Evolutionary conservation across 805 yeast species (phyloP).

Genomic region (Metschnikowia dekortorum): DNA sequence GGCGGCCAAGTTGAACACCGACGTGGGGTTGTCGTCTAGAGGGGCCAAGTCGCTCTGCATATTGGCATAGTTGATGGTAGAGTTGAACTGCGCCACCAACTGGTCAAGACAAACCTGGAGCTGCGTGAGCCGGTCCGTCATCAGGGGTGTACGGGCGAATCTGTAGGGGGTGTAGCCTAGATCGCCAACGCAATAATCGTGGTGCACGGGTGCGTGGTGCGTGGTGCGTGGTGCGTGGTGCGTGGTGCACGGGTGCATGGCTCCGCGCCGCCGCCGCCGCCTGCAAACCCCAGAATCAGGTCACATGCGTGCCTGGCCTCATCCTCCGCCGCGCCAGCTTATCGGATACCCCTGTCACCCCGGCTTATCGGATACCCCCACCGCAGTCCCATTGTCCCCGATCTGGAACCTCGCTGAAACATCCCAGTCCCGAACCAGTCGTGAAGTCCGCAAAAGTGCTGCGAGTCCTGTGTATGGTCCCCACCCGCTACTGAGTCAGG

Average conservation of each 20-base stretch:
- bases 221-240: neutral
- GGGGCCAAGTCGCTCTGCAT: slow-evolving; percentile 34
- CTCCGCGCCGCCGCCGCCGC: too few species aligned
- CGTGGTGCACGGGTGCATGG: neutral
- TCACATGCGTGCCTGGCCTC: neutral
- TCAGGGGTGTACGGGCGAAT: neutral
- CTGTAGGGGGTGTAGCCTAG: too few species aligned
- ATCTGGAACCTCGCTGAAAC: neutral
- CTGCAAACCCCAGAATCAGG: neutral
- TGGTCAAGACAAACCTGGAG: slow-evolving; percentile 84
- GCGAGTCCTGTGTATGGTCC: too few species aligned
- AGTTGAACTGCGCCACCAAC: slow-evolving; percentile 73
- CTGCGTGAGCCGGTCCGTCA: slow-evolving; percentile 89
- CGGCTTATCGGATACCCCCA: too few species aligned
- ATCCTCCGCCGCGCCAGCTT: neutral
- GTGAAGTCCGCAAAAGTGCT: neutral
- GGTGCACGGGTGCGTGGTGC: neutral
- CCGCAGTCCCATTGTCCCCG: too few species aligned
- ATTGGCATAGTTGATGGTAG: slow-evolving; percentile 67
- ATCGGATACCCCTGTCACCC: too few species aligned
- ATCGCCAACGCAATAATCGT: too few species aligned
- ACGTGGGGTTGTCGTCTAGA: slow-evolving; percentile 58
- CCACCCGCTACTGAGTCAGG: too few species aligned
- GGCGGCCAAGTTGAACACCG: slow-evolving; percentile 60
- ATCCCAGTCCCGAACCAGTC: neutral